Evolutionary conservation across 495 filamentous ascomycete genomes (phyloP), one percentile per base, ranked within the genome.

Genomic region (Neurospora sp.): DNA sequence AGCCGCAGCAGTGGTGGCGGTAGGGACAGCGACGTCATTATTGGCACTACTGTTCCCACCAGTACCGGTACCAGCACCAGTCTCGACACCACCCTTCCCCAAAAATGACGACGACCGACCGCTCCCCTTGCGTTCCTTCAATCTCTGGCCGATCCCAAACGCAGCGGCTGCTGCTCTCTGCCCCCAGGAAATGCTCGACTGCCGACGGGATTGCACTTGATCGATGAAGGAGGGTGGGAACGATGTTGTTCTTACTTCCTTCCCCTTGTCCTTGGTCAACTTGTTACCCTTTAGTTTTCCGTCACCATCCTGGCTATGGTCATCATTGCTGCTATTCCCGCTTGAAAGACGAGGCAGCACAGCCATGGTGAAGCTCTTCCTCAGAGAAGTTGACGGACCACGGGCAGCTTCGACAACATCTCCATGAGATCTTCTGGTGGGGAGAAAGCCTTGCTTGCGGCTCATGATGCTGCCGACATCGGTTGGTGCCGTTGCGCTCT

Each of bases 151-250:
- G 13, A 80, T 72, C 2, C 74, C 76, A 28, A 72, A 71, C 2
- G 78, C 75, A 15, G 73, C 78, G 0, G 78, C 77, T 0, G 78
- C 75, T 1, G 77, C 78, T 9, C 77, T 73, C 36, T 73, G 71
- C 8, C 78, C 74, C 78, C 77, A 79, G 21, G 72, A 39, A 69
- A 39, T 24, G 40, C 43, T 24, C 71, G 59, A 39, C 31, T 45
- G 13, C 11, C n/a, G 43, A 34, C 40, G 40, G 2, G 40, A 43
- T 8, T 43, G 40, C 7, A 9, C 40, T 9, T 43, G 40, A 43
- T 43, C 40, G 19, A n/a, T n/a, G 17, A 43, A n/a, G 40, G 40
- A 43, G 40, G 28, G n/a, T 9, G 45, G 42, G 45, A 28, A 54
- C 5, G 21, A 54, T 54, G 21, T 48, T 4, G n/a, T 54, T 28